Evolutionary conservation across 129 eudicot genomes (phyloP).

Genomic region (Calendula officinalis): DNA sequence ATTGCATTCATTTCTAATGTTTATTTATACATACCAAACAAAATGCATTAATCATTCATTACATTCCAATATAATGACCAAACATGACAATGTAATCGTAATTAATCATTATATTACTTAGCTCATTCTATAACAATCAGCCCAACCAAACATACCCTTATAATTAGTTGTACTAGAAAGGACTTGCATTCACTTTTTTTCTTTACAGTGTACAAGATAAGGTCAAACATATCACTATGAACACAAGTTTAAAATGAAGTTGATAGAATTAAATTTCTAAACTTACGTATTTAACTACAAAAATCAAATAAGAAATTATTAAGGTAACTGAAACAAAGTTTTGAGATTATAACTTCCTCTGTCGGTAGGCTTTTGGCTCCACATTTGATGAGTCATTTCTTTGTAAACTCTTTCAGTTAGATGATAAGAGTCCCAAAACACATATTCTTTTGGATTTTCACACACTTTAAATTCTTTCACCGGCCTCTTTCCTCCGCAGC

Average conservation of each 20-base stretch:
- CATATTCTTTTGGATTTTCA: slow-evolving; percentile 44
- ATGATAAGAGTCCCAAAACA: slow-evolving; percentile 62
- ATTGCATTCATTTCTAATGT: too few species aligned
- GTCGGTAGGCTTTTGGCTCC: slow-evolving; percentile 33
- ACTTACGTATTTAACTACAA: too few species aligned
- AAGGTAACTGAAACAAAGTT: slow-evolving; percentile 30
- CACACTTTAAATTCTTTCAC: slow-evolving; percentile 55
- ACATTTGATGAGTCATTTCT: slow-evolving; percentile 50
- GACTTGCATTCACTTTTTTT: too few species aligned
- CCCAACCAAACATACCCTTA: too few species aligned
- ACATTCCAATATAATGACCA: too few species aligned
- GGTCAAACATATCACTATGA: background rate
- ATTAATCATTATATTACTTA: too few species aligned
- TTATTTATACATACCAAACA: too few species aligned
- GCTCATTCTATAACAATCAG: too few species aligned
- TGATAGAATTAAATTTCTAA: background rate
- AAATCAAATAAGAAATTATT: background rate
- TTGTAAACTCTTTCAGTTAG: slow-evolving; percentile 40
- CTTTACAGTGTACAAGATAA: too few species aligned
- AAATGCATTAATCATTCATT: too few species aligned
- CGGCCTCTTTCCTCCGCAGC: slow-evolving; percentile 72
- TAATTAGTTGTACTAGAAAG: too few species aligned
- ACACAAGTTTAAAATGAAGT: slow-evolving; percentile 2
- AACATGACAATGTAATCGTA: too few species aligned
- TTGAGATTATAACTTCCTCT: slow-evolving; percentile 36